Base-by-base conservation (phyloP, 371 early-diverging fungal species). In the Lichtheimia hyalospora region DNA sequence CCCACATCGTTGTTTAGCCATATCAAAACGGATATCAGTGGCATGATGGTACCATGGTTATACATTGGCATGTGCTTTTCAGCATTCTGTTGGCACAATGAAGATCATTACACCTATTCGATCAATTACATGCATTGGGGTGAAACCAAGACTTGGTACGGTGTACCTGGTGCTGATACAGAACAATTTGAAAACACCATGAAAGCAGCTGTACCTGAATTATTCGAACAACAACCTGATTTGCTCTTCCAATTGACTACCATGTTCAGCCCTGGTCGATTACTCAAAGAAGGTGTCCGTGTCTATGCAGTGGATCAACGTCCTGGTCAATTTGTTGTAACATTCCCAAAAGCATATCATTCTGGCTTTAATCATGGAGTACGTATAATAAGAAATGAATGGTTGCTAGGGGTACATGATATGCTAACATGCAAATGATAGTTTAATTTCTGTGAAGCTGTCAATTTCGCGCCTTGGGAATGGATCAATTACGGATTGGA, bases 81-180 rank as follows among this genome's bases (percentile, higher is more conserved):
- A 34, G 94, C 97, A 2, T 97, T 98, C 65, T 96, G 97, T 71
- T 98, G 98, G 98, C 97, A 98, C 67, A 93, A 91, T 41, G 98
- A 98, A 72, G 97, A 98, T 67, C 96, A 97, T 68, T 95, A 90
- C 72, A 93, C 94, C 3, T 96, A 96, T 62, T 94, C 95, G 12
- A 88, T 96, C 76, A 98, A 97, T 73, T 98, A 98, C 74, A 86
- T 91, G 83, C 97, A 97, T 63, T 91, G 88, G 87, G 98, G 98
- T 8, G 97, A 94, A 58, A 92, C 96, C 18, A 98, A 98, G 73
- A 97, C 97, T 0, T 97, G 97, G 97, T 98, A 98, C 64, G 94
- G 94, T 16, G 86, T 98, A n/a, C 97, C 98, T 10, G 92, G 90
- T 2, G 73, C 83, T 3, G 83, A 90, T 59, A 94, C 95, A 0